phyloP scores from a whole-genome alignment of 306 rosid genomes.

The Inga laurina region DNA sequence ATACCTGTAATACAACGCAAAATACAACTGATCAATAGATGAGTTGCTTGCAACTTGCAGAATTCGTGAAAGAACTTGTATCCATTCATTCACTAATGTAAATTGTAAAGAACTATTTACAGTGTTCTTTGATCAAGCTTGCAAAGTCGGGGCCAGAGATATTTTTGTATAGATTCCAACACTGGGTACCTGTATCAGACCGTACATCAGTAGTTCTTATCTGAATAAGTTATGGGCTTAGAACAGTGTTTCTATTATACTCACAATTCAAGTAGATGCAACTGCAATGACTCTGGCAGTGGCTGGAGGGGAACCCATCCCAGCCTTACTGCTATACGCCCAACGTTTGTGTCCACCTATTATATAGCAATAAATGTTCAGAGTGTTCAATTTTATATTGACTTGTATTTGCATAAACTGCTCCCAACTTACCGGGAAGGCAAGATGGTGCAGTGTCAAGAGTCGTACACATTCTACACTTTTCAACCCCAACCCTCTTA shows the following conservation, averaged over 20 bases:
- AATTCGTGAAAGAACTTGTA: neutral
- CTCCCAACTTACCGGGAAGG: constrained; percentile 87
- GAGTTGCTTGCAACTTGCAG: constrained; percentile 1
- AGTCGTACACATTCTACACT: constrained; percentile 99
- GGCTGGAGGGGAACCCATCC: constrained; percentile 99
- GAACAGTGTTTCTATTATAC: constrained; percentile 40
- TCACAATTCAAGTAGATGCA: constrained; percentile 98
- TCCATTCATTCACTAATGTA: constrained; percentile 15
- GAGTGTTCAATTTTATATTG: constrained; percentile 30
- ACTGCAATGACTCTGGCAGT: constrained; percentile 96
- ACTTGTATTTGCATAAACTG: constrained; percentile 31
- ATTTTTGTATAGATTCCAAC: constrained; percentile 92
- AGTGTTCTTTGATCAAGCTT: constrained; percentile 96
- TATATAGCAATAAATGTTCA: constrained; percentile 26
- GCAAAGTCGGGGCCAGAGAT: constrained; percentile 99
- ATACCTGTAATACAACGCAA: constrained; percentile 64
- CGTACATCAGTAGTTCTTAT: constrained; percentile 36
- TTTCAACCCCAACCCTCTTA: constrained; percentile 92
- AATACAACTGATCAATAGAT: constrained; percentile 19
- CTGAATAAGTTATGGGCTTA: constrained; percentile 7
- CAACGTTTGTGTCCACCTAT: constrained; percentile 99
- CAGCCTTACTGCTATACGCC: constrained; percentile 95
- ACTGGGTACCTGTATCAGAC: constrained; percentile 82
- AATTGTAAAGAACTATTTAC: constrained; percentile 49
- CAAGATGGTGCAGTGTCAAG: constrained; percentile 97